Evolutionary conservation across 495 filamentous ascomycete species (phyloP), one percentile per base, ranked within the genome.

Genomic region (Ramalina intermedia): DNA sequence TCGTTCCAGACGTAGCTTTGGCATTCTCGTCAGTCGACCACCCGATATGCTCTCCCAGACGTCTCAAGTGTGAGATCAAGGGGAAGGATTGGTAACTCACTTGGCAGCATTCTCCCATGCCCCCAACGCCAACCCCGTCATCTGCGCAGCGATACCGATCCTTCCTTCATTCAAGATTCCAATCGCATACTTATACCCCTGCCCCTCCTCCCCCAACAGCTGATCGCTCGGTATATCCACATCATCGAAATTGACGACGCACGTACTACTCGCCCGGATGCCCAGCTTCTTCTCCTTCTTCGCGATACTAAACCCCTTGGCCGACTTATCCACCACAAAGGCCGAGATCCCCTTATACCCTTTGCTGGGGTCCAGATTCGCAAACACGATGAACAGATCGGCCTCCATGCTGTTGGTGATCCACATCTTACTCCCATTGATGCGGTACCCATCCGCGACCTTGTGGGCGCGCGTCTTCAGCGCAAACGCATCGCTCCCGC

Each of bases 271-370:
- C 2, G 91, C 91, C 47, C 74, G 79, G 68, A 99, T 99, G 39
- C 91, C 91, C 29, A 99, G 79, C 73, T 99, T 99, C 81, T 94
- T 95, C 74, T 99, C 91, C 72, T 99, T 99, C 77, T 99, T 99
- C 17, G 91, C 86, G 62, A 99, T 89, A 16, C 75, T 79, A 74
- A 99, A 96, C 4, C 91, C 91, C 48, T 82, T 80, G 43, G 79
- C 84, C 56, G 70, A 80, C 68, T 94, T 94, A 69, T 96, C 88
- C 17, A 96, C 79, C 55, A 99, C 75, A 64, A 99, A 96, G 39
- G 90, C 89, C 1, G 87, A 90, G 66, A 99, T 99, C 37, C 91
- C 91, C 63, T 86, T 86, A 72, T 99, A 94, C 12, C 84, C 87
- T 62, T 86, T 82, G 64, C 75, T 79, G 3, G 82, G 86, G 61